Evolutionary conservation across 768 basidiomycete genomes (phyloP).

Genomic region (Lepiota brunneoincarnata): DNA sequence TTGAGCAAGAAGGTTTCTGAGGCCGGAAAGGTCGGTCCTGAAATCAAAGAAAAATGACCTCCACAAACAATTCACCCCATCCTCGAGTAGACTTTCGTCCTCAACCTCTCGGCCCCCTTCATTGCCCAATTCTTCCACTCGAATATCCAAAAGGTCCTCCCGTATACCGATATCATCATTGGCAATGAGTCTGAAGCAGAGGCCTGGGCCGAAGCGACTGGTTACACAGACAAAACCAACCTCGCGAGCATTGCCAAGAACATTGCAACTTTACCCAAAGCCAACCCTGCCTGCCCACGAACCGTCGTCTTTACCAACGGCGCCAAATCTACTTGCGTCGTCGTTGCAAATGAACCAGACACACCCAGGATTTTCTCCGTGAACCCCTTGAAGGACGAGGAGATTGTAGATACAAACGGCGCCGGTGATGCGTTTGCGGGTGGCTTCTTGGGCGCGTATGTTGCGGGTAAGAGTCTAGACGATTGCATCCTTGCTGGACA

Average conservation of each 20-base stretch:
- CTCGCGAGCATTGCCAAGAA: constrained; percentile 65
- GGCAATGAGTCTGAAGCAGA: constrained; percentile 97
- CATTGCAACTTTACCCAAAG: constrained; percentile 76
- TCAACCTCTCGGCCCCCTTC: constrained; percentile 98
- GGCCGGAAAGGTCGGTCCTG: constrained; percentile 63
- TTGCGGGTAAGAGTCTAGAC: constrained; percentile 73
- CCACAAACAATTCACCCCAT: constrained; percentile 3
- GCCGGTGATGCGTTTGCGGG: constrained; percentile 98
- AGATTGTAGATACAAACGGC: constrained; percentile 96
- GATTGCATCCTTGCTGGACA: constrained; percentile 85
- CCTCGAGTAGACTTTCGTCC: constrained; percentile 71
- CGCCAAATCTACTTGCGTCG: constrained; percentile 72
- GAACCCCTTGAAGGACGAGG: constrained; percentile 46
- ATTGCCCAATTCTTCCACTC: constrained; percentile 89
- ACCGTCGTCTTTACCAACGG: constrained; percentile 92
- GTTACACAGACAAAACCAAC: constrained; percentile 59
- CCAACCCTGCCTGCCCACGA: constrained; percentile 73
- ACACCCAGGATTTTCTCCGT: constrained; percentile 59
- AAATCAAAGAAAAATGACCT: too few relatives aligned
- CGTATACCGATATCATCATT: constrained; percentile 86
- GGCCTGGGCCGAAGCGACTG: constrained; percentile 75
- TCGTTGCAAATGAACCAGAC: constrained; percentile 54
- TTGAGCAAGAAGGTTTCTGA: constrained; percentile 76
- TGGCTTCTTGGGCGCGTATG: constrained; percentile 86
- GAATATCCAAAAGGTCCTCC: constrained; percentile 79